Base-by-base conservation (phyloP, 345 rosid species). In the Capsella bursapastoris region DNA sequence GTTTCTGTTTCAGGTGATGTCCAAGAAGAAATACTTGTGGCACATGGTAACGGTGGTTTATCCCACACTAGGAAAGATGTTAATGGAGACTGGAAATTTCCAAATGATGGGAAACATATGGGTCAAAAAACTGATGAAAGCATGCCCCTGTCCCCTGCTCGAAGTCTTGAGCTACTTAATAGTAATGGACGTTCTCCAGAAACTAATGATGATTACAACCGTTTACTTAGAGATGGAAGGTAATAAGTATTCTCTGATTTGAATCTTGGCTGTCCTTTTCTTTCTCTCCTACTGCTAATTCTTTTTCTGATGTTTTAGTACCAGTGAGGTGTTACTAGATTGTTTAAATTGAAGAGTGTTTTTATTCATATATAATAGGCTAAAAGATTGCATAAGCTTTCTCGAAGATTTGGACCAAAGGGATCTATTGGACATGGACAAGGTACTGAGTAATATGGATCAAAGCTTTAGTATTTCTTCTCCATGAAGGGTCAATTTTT, bases 361-460 rank as follows among this genome's bases (percentile, higher is more conserved):
- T 43, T 43, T 71, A 37, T 73, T 48, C n/a, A 38, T 32, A 29
- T 28, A 34, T 57, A 69, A 9, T 72, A 94, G 98, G 93, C 69
- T 89, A 60, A 75, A 81, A n/a, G 89, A 88, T 22, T 91, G 93
- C 80, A 62, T 94, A 47, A 80, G 66, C 78, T 81, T 94, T 82
- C 93, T 94, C 45, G 91, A 94, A 83, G 93, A 86, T 76, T 64
- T 79, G 93, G 93, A 89, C 53, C 77, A 79, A 70, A 79, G 31
- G 66, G 87, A 86, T 78, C 48, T 82, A 71, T 62, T 94, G 80
- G 89, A 94, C 78, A 91, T 85, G 95, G 82, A 84, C 82, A 91
- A 94, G 92, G 98, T 86, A 78, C 16, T 63, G 62, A 38, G 37
- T 73, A 56, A 67, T 57, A 72, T 59, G 10, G 57, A 57, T 41